Evolutionary conservation across 2,329 filamentous ascomycete genomes (phyloP), one percentile per base, ranked within the genome.

Genomic region (Alternaria alternata): DNA sequence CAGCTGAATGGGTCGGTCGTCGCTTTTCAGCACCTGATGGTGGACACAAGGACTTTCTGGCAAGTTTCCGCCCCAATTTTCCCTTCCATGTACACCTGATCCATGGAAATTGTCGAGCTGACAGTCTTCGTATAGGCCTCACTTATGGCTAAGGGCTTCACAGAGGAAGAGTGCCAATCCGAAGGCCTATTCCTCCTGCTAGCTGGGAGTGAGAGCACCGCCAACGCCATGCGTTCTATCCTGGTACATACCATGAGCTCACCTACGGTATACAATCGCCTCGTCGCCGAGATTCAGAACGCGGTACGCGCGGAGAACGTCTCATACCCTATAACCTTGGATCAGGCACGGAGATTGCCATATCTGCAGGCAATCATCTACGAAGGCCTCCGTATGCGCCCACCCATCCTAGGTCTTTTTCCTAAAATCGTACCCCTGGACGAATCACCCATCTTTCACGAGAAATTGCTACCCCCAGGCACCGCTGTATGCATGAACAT

Each of bases 321-420:
- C 8, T 61, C 64, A 1, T 36, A 2, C 2, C 64, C 66, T 3
- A 59, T 66, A 32, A 28, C 38, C 7, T 47, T 62, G 16, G 38
- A 47, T 4, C 59, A 66, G 41, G 55, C 56, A 1, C 38, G 43
- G 16, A 52, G 53, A 11, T 38, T 70, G 11, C 64, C 65, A 3
- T 69, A 68, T 43, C 54, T 69, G 3, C 63, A 63, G 51, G 66
- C 63, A 11, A 46, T 58, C 14, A 56, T 69, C 46, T 57, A 56
- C 22, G 66, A 69, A 51, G 79, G 77, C 6, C 63, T 82, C 0
- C 72, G 80, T 22, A 64, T 67, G 26, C 58, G 42, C 11, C 61
- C 65, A 18, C 61, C 65, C 6, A 41, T 58, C 3, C 38, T 54
- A 4, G 61, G 53, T 11, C 44, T 53, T 7, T 48, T 43, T 22